Evolutionary conservation across 352 stramenopile genomes (phyloP), one percentile per base, ranked within the genome.

Genomic region (Lagenidium sp.): DNA sequence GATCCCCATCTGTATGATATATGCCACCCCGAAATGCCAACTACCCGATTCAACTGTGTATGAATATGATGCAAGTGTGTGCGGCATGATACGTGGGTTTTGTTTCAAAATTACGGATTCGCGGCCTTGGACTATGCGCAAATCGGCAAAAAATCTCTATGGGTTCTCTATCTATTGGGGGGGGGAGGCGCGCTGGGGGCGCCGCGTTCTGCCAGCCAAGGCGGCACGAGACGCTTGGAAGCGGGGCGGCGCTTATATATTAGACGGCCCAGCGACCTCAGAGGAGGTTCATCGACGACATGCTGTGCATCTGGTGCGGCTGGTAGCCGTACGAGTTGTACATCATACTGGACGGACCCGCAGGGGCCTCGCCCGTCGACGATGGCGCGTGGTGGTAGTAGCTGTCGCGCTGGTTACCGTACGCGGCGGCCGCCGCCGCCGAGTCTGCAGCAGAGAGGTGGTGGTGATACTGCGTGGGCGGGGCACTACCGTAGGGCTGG

Each of bases 271-370:
- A 22, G 21, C 30, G 30, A 36, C 46, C 15, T 47, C 68, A 68
- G 49, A 55, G 47, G 56, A 85, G 72, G 47, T 82, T 76, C n/a
- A n/a, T n/a, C n/a, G n/a, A n/a, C n/a, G n/a, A n/a, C 76, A 88
- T 84, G 63, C 55, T 73, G 62, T 88, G 76, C 72, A 88, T 84
- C 62, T 80, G 76, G 43, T 88, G 72, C 22, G 63, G 47, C 39
- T 69, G 71, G 66, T 85, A 85, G 36, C 50, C 49, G 45, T 60
- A 60, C 52, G 52, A 60, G 32, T 38, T 32, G 56, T 88, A 88
- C 70, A 85, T 74, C 63, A 82, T 82, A 53, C 65, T 25, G 43
- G 32, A 34, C n/a, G 66, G 63, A 35, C 19, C 23, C 30, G 4
- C 38, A 34, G 3, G 29, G 25, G 15, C 34, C 24, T 11, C 23